Conservation (phyloP, 2,329 filamentous ascomycete species). For the Fusarium concolor region DNA sequence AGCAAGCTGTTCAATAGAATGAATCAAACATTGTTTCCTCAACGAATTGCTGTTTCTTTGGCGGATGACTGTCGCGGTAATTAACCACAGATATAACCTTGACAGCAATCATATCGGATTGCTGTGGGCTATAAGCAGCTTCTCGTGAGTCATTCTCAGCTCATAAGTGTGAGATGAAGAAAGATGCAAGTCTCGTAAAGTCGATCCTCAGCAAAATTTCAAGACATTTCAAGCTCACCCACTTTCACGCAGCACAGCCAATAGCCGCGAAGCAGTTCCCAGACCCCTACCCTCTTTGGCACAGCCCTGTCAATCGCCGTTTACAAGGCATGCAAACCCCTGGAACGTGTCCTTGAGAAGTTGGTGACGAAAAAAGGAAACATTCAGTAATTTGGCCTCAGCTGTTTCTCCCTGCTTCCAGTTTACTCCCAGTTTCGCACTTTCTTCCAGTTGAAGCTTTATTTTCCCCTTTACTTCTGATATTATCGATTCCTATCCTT, state of each 20-base stretch:
- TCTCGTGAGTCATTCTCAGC: constrained; percentile 1
- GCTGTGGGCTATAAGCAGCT: neutral
- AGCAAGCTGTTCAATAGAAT: constrained; percentile 24
- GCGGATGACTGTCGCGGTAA: neutral
- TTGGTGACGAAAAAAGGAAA: constrained; percentile 39
- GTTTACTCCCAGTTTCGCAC: constrained; percentile 16
- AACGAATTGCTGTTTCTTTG: neutral
- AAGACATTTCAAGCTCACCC: constrained; percentile 28
- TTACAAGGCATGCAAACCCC: constrained; percentile 33
- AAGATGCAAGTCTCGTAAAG: constrained; percentile 17
- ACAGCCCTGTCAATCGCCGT: constrained; percentile 38
- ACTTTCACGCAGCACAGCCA: constrained; percentile 33
- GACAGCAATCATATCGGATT: constrained; percentile 1
- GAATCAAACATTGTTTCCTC: constrained; percentile 8
- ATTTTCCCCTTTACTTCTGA: neutral
- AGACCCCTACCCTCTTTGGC: constrained; percentile 23
- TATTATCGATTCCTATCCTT: neutral
- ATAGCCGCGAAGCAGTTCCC: constrained; percentile 31
- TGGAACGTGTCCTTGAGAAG: constrained; percentile 39
- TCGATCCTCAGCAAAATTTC: constrained; percentile 37
- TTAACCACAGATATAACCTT: neutral
- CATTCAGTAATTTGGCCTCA: constrained; percentile 34
- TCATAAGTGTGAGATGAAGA: constrained; percentile 24
- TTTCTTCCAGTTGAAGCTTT: constrained; percentile 7
- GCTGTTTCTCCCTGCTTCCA: constrained; percentile 25